phyloP scores from a whole-genome alignment of 257 asterid species.

The Solanum chmielewskii region DNA sequence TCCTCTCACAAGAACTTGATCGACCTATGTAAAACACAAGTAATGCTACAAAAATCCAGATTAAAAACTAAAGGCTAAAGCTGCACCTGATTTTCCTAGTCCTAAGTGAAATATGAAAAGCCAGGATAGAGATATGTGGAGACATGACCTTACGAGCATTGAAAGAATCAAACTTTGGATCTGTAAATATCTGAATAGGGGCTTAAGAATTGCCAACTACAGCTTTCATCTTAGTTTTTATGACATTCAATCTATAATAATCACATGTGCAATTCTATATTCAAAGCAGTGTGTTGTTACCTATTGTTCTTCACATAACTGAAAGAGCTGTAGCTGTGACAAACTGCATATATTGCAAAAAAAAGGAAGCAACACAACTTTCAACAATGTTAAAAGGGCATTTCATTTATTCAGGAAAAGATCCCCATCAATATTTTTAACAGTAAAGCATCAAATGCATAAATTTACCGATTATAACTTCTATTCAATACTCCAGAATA shows the following conservation, averaged over 20 bases:
- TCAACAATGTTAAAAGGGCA: not conserved
- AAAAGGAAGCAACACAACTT: not conserved
- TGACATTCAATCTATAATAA: not conserved
- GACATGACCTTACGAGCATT: constrained; percentile 29
- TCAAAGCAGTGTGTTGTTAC: not conserved
- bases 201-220: constrained; percentile 15
- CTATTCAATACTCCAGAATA: not conserved
- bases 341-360: not conserved
- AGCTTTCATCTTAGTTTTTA: not conserved
- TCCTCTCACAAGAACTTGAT: constrained; percentile 27
- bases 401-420: not conserved
- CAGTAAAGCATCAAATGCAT: not conserved
- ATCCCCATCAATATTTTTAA: constrained; percentile 9
- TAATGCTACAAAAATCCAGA: constrained; percentile 35
- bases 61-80: constrained; percentile 26
- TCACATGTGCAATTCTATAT: not conserved
- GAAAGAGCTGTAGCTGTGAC: not conserved
- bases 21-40: constrained; percentile 25
- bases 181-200: constrained; percentile 40
- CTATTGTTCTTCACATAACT: not conserved
- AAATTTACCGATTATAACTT: not conserved
- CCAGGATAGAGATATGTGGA: constrained; percentile 44
- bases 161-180: constrained; percentile 46
- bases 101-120: constrained; percentile 21
- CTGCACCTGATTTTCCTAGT: constrained; percentile 38